phyloP scores from a whole-genome alignment of 768 basidiomycete genomes.

The Chalciporus chontae region DNA sequence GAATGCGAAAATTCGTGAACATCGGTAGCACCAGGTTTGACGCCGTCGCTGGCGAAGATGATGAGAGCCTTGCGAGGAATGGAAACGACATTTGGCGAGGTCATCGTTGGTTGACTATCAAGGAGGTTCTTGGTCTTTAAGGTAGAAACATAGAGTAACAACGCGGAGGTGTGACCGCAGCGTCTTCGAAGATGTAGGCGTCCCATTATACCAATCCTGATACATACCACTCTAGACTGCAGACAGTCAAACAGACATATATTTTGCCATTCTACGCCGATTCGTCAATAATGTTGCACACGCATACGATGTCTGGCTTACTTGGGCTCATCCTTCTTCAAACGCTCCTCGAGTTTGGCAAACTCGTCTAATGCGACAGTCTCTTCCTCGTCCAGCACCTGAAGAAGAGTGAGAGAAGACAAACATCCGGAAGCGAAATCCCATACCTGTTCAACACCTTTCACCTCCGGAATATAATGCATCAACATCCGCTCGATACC shows the following conservation, averaged over 20 bases:
- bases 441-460: constrained; percentile 80
- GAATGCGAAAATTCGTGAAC: background rate
- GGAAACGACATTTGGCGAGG: constrained; percentile 8
- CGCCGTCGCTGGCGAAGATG: background rate
- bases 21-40: constrained; percentile 1
- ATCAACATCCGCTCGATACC: constrained; percentile 99
- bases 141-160: no score
- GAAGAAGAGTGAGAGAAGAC: constrained; percentile 10
- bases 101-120: constrained; percentile 6
- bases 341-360: constrained; percentile 74
- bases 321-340: constrained; percentile 48
- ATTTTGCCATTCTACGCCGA: constrained; percentile 67
- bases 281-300: constrained; percentile 4
- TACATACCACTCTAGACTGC: background rate
- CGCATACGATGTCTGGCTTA: constrained; percentile 29
- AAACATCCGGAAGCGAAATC: background rate
- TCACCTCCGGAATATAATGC: constrained; percentile 98
- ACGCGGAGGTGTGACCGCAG: no score
- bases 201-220: background rate
- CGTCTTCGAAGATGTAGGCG: background rate
- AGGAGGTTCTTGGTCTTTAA: constrained; percentile 6
- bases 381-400: constrained; percentile 93
- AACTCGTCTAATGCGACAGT: constrained; percentile 85
- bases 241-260: constrained; percentile 64
- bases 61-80: background rate